Evolutionary conservation across 2,329 filamentous ascomycete species (phyloP), one percentile per base, ranked within the genome.

Genomic region (Fragosphaeria purpurea): DNA sequence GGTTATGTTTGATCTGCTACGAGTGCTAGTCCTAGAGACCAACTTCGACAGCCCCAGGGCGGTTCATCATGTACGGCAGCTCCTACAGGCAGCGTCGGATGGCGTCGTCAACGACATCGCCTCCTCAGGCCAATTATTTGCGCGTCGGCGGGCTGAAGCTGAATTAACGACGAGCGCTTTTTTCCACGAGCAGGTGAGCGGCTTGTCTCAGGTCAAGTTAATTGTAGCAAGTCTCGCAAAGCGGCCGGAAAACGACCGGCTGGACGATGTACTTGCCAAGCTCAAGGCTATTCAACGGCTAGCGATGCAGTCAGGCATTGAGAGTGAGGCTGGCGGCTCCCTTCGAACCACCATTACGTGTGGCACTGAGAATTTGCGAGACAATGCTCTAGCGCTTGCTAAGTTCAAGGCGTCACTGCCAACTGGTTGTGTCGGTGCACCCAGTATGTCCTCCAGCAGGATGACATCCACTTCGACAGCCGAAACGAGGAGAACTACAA

Each of bases 21-120:
- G 82, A 41, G 86, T 82, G 48, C 71, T 98, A 9, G 78, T 97
- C 11, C 70, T 85, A 33, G 90, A 95, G 59, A 96, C 93, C 1
- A 80, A 97, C 64, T 98, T 98, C 61, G 86, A 90, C 57, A 85
- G 85, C 54, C 77, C 86, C 1, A 83, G 88, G 59, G 88, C 90
- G 1, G 81, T 89, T 31, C 77, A 82, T 47, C 86, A 91, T 62
- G 87, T 97, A 48, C 79, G 86, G 48, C 88, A 97, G 65, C 75
- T 98, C 31, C 73, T 98, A 10, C 88, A 95, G 61, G 85, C 85
- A 12, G 85, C 86, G 11, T 86, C 90, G 0, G 93, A 93, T 60
- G 91, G 91, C 37, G 87, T 93, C 0, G 80, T 97, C 48, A 95
- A 96, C 62, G 83, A 86, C 43, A 89, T 98, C 60, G 91, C 93